phyloP scores from a whole-genome alignment of 2,329 filamentous ascomycete genomes.

The Annulohypoxylon truncatum region DNA sequence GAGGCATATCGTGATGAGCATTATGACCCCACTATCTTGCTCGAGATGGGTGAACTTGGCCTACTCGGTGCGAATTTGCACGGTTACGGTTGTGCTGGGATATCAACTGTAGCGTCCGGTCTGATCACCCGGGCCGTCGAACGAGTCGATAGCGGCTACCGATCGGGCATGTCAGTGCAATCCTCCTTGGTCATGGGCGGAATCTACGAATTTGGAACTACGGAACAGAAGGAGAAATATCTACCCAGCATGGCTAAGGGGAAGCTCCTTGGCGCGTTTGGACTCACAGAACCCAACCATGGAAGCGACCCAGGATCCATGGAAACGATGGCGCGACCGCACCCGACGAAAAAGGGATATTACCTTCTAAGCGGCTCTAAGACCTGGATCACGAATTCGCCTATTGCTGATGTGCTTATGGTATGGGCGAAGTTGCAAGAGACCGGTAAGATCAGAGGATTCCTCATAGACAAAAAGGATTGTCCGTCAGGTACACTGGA shows the following conservation, averaged over 20 bases:
- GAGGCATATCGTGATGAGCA: constrained; percentile 77
- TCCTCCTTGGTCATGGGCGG: constrained; percentile 94
- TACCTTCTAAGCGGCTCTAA: constrained; percentile 83
- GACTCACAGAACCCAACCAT: constrained; percentile 92
- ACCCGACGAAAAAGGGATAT: constrained; percentile 86
- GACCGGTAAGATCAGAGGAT: constrained; percentile 94
- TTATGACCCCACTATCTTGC: constrained; percentile 85
- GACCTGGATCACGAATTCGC: constrained; percentile 96
- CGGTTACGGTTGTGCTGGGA: constrained; percentile 89
- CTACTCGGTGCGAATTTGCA: constrained; percentile 86
- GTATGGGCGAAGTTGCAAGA: constrained; percentile 94
- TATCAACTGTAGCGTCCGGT: constrained; percentile 87
- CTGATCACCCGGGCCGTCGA: constrained; percentile 92
- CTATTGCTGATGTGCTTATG: constrained; percentile 84
- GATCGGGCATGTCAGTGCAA: constrained; percentile 93
- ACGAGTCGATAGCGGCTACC: constrained; percentile 89
- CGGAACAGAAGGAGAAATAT: constrained; percentile 87
- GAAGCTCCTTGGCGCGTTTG: constrained; percentile 85
- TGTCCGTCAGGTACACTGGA: constrained; percentile 90
- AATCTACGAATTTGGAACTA: constrained; percentile 87
- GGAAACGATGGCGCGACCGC: constrained; percentile 87
- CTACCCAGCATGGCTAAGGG: constrained; percentile 85
- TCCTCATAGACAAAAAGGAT: constrained; percentile 85
- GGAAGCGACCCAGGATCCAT: constrained; percentile 91
- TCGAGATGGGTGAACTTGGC: constrained; percentile 94